phyloP scores from a whole-genome alignment of 495 filamentous ascomycete species.

The Cetradonia linearis region DNA sequence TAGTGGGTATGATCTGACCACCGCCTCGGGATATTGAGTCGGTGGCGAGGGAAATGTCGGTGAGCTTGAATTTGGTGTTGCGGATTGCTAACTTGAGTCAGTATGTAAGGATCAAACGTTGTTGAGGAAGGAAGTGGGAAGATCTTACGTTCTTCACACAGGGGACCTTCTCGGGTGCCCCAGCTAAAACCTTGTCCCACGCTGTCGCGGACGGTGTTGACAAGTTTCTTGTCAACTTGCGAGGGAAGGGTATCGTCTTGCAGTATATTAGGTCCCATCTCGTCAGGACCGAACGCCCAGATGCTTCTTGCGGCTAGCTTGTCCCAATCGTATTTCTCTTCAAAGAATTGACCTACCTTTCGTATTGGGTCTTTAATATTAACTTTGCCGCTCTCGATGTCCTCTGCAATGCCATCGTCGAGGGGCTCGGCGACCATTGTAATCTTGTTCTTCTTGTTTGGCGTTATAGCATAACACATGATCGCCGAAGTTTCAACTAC shows the following conservation, averaged over 20 bases:
- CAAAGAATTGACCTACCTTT: conserved; percentile 91
- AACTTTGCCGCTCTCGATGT: conserved; percentile 86
- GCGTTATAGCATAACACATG: conserved; percentile 94
- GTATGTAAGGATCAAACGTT: background rate
- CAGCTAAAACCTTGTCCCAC: conserved; percentile 93
- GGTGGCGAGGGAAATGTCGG: conserved; percentile 74
- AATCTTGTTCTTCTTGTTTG: conserved; percentile 98
- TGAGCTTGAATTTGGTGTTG: conserved; percentile 90
- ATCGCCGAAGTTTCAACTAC: conserved; percentile 96
- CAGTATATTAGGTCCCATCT: conserved; percentile 88
- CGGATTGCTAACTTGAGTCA: conserved; percentile 58
- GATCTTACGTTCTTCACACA: conserved; percentile 94
- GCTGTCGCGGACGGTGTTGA: conserved; percentile 79
- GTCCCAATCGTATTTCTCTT: conserved; percentile 96
- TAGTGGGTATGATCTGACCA: conserved; percentile 93
- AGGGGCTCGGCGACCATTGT: conserved; percentile 96
- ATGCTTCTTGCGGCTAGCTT: conserved; percentile 87
- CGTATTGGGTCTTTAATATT: conserved; percentile 87
- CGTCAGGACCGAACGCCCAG: conserved; percentile 97
- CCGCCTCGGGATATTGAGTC: conserved; percentile 91
- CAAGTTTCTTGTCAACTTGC: conserved; percentile 78
- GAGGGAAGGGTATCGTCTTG: conserved; percentile 92
- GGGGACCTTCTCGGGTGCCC: conserved; percentile 86
- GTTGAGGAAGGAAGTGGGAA: conserved; percentile 17
- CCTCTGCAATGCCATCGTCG: conserved; percentile 87